Evolutionary conservation across 495 filamentous ascomycete species (phyloP).

Genomic region (Penicillium canescens): DNA sequence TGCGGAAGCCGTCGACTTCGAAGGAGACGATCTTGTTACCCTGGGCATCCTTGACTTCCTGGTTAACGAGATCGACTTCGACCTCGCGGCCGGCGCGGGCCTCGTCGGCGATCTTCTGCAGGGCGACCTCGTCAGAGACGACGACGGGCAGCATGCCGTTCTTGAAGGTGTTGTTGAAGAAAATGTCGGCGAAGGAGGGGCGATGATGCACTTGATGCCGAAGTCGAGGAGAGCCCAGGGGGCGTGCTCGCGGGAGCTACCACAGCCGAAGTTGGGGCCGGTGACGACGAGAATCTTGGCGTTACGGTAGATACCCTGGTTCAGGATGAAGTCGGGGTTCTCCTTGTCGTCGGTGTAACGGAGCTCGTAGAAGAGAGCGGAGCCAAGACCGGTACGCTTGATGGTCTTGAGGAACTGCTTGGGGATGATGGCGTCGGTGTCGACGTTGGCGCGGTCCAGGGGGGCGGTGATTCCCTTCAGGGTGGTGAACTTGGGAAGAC

Average conservation of each 20-base stretch:
- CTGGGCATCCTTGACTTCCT: slow-evolving; percentile 73
- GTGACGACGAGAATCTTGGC: slow-evolving; percentile 93
- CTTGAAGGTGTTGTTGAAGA: slow-evolving; percentile 99
- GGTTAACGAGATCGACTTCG: slow-evolving; percentile 87
- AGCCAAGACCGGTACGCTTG: slow-evolving; percentile 91
- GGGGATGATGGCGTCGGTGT: slow-evolving; percentile 98
- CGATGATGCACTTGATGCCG: slow-evolving; percentile 91
- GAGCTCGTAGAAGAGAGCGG: slow-evolving; percentile 81
- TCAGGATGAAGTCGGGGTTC: slow-evolving; percentile 82
- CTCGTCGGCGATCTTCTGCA: slow-evolving; percentile 75
- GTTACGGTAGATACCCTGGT: slow-evolving; percentile 81
- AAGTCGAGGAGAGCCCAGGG: slow-evolving; percentile 98
- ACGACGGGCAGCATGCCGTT: slow-evolving; percentile 95
- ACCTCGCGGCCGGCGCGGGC: slow-evolving; percentile 81
- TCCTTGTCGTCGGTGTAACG: slow-evolving; percentile 77
- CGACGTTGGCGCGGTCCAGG: slow-evolving; percentile 84
- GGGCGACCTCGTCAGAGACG: slow-evolving; percentile 64
- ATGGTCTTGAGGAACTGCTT: slow-evolving; percentile 99
- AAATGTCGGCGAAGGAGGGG: slow-evolving; percentile 93
- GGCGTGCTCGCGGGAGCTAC: slow-evolving; percentile 90
- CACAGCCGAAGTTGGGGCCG: slow-evolving; percentile 94
- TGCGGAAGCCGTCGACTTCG: slow-evolving; percentile 87
- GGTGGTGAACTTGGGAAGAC: slow-evolving; percentile 78
- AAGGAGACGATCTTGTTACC: slow-evolving; percentile 75
- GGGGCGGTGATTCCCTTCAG: slow-evolving; percentile 88